phyloP scores from a whole-genome alignment of 1,284 basidiomycete genomes.

The Ceratobasidium sp. region DNA sequence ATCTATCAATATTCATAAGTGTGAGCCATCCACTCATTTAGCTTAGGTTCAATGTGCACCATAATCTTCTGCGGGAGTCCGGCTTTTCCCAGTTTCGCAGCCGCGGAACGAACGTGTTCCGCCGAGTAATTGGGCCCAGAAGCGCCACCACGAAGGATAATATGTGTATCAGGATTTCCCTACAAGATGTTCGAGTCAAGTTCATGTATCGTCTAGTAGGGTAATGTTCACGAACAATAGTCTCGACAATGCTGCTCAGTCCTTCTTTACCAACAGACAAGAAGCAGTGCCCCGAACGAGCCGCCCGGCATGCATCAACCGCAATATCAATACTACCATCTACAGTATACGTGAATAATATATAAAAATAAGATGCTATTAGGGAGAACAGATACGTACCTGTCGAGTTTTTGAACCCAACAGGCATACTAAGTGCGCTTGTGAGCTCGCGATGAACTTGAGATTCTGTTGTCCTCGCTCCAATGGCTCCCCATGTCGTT shows the following conservation, averaged over 20 bases:
- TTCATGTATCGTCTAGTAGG: too few species aligned
- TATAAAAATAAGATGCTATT: too few species aligned
- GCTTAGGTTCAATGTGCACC: constrained; percentile 62
- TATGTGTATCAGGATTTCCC: constrained; percentile 87
- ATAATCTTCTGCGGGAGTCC: constrained; percentile 80
- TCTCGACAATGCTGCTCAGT: constrained; percentile 91
- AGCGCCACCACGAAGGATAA: constrained; percentile 90
- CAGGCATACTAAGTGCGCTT: constrained; percentile 90
- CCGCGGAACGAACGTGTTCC: constrained; percentile 83
- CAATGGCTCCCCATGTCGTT: constrained; percentile 98
- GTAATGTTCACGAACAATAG: constrained; percentile 63
- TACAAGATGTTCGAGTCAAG: too few species aligned
- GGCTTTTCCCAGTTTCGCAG: constrained; percentile 83
- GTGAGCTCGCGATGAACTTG: constrained; percentile 94
- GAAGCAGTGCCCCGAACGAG: constrained; percentile 90
- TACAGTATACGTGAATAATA: too few species aligned
- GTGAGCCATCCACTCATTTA: too few species aligned
- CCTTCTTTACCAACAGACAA: constrained; percentile 94
- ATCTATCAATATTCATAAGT: too few species aligned
- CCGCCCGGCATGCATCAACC: constrained; percentile 92
- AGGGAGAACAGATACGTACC: constrained; percentile 68
- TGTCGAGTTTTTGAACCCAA: constrained; percentile 69
- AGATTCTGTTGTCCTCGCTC: constrained; percentile 95
- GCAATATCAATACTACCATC: constrained; percentile 63
- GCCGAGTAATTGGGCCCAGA: constrained; percentile 89